Evolutionary conservation across 2,329 filamentous ascomycete genomes (phyloP).

Genomic region (Cladosporium cucumerinum): DNA sequence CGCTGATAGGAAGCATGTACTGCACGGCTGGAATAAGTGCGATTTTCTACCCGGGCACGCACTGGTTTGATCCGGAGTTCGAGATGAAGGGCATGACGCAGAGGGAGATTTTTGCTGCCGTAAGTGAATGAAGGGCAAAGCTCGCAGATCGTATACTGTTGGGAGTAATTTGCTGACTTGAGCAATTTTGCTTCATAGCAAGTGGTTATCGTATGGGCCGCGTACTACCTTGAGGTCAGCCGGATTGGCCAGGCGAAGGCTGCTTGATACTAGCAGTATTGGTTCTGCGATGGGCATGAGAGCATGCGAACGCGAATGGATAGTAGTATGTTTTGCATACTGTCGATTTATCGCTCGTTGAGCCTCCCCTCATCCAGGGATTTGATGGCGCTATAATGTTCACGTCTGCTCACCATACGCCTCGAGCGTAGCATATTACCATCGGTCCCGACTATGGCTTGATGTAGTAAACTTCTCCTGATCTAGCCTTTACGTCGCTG

Average conservation of each 20-base stretch:
- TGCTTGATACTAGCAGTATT: no score
- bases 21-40: slow-evolving; percentile 44
- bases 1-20: slow-evolving; percentile 43
- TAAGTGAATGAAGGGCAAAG: neutral
- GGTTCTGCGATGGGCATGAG: no score
- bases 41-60: slow-evolving; percentile 46
- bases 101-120: slow-evolving; percentile 28
- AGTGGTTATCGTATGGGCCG: slow-evolving; percentile 30
- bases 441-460: no score
- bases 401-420: no score
- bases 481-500: no score
- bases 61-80: slow-evolving; percentile 47
- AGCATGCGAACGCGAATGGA: no score
- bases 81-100: slow-evolving; percentile 39
- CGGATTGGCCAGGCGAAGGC: slow-evolving; percentile 24
- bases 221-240: slow-evolving; percentile 31
- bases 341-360: no score
- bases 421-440: no score
- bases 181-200: slow-evolving; percentile 6
- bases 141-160: neutral
- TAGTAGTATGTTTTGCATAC: no score
- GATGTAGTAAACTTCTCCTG: no score
- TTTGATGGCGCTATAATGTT: no score
- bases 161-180: neutral
- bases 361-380: no score